Base-by-base conservation (phyloP, 495 filamentous ascomycete genomes). In the Melanomma pulvis-pyrius region DNA sequence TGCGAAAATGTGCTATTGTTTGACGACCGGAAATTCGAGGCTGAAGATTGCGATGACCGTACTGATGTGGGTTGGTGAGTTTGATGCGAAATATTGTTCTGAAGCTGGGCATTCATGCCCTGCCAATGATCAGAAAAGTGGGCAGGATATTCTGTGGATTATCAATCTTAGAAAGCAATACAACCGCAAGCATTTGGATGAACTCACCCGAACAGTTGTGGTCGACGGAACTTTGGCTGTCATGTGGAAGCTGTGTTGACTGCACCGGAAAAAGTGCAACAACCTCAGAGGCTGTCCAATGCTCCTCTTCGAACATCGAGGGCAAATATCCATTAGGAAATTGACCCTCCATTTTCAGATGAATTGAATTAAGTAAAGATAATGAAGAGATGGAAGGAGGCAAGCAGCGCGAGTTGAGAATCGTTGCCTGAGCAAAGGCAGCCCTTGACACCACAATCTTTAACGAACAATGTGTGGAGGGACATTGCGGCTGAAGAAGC, bases 1-100 rank as follows among this genome's bases (percentile, higher is more conserved):
- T 58, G 28, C 15, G 65, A 67, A 30, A 67, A 67, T 7, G 34
- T 47, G 41, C 65, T 67, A 17, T 32, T 24, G 26, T 36, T 41
- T 15, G 63, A 67, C 17, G 21, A 54, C 25, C 56, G 63, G 49
- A 47, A 50, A 22, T 34, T 41, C 11, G 51, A 15, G 13, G 9
- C 39, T 17, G 39, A 25, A 29, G 62, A 65, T 26, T 21, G 19
- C 5, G 62, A 57, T 15, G 62, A 64, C 25, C 26, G 50, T 25
- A 32, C n/a, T 12, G 61, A 64, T 9, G n/a, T 12, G 13, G 59
- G 28, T 7, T 1, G 15, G 21, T 53, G 59, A 25, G 30, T 11
- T 21, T 41, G 47, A 9, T 44, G 29, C 19, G 24, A 52, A 22
- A 22, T 5, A 4, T 39, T 28, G 5, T 12, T 17, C n/a, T 44